Percentiles rank a stretch among this genome's conserved stretches.
Conservation (phyloP, 371 early-diverging fungal species). For the Basidiobolus heterosporus region DNA sequence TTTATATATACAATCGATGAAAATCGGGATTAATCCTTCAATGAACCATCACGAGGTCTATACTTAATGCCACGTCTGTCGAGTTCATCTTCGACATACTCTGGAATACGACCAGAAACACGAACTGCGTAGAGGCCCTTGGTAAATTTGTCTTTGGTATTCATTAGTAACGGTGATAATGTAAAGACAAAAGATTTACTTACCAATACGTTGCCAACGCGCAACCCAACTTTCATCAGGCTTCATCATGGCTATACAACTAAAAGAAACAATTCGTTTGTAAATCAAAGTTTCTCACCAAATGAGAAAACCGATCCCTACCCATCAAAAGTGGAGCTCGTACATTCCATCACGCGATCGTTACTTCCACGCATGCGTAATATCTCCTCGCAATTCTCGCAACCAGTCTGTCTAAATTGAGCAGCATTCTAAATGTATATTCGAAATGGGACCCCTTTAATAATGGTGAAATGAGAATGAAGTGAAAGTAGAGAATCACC, state of each 20-base stretch:
- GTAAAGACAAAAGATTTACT: conserved; percentile 4
- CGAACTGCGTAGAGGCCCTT: conserved; percentile 83
- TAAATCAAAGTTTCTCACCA: background rate
- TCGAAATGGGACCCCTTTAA: background rate
- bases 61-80: conserved; percentile 62
- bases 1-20: background rate
- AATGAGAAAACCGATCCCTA: conserved; percentile 9
- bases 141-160: conserved; percentile 44
- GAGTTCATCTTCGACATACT: conserved; percentile 67
- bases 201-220: conserved; percentile 68
- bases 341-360: conserved; percentile 68
- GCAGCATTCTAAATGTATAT: conserved; percentile 27
- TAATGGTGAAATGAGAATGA: background rate
- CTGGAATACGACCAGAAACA: conserved; percentile 77
- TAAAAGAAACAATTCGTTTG: conserved; percentile 6
- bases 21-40: background rate
- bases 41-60: conserved; percentile 9
- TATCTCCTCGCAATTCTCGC: conserved; percentile 84
- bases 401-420: conserved; percentile 66
- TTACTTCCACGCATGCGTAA: conserved; percentile 50
- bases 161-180: background rate
- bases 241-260: conserved; percentile 61
- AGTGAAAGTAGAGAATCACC: conserved; percentile 25
- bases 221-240: conserved; percentile 78
- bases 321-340: conserved; percentile 78